Conservation (phyloP, 257 asterid species). For the Capsicum chinense region DNA sequence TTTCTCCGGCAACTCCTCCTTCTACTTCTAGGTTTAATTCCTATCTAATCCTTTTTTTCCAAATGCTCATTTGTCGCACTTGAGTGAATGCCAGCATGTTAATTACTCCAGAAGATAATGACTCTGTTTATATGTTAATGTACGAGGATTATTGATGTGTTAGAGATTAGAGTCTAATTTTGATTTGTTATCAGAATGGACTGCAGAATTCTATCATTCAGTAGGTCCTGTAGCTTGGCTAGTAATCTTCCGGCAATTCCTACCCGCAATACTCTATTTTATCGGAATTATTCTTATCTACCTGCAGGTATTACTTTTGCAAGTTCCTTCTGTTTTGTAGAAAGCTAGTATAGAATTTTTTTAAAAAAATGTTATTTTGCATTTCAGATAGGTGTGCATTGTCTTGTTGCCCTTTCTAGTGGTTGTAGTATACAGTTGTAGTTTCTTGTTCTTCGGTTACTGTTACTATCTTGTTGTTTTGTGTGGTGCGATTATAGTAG, state of each 20-base stretch:
- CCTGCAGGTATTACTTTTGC: constrained; percentile 42
- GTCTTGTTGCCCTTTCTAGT: too few relatives aligned
- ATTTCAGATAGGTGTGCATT: neutral
- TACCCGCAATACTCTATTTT: constrained; percentile 34
- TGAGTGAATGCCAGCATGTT: neutral
- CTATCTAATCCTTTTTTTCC: neutral
- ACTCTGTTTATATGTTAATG: neutral
- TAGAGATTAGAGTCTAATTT: constrained; percentile 5
- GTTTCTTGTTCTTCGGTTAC: too few relatives aligned
- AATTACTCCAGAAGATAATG: neutral
- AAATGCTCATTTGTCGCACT: too few relatives aligned
- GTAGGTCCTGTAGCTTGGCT: constrained; percentile 46
- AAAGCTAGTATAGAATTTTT: neutral
- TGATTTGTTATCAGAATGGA: constrained; percentile 51
- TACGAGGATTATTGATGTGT: neutral
- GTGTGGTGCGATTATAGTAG: too few relatives aligned
- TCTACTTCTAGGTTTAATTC: neutral
- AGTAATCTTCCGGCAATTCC: constrained; percentile 39
- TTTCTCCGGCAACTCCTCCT: neutral
- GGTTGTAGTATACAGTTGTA: too few relatives aligned
- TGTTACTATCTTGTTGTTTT: too few relatives aligned
- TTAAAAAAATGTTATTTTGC: neutral
- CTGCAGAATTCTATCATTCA: constrained; percentile 63
- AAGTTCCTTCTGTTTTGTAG: neutral
- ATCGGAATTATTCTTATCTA: constrained; percentile 34